Conservation (phyloP, 345 rosid species). For the Angophora floribunda region DNA sequence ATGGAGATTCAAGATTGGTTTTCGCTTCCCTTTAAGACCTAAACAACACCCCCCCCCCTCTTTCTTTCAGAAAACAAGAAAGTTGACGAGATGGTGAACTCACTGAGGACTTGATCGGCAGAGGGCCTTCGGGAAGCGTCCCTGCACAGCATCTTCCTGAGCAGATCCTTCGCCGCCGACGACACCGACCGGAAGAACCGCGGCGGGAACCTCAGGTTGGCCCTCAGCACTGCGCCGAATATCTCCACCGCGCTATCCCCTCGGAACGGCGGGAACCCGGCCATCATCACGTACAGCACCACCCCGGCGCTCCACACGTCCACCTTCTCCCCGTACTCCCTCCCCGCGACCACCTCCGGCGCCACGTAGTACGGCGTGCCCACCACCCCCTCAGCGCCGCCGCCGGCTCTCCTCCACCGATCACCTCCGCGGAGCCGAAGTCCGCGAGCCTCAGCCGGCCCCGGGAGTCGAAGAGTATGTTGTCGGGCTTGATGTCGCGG, state of each 20-base stretch:
- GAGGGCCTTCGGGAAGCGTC: slow-evolving; percentile 51
- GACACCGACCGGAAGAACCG: slow-evolving; percentile 27
- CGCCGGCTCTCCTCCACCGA: slow-evolving; percentile 8
- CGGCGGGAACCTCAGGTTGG: slow-evolving; percentile 43
- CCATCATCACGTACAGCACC: slow-evolving; percentile 55
- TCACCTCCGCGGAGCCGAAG: slow-evolving; percentile 70
- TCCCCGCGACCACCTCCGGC: slow-evolving; percentile 71
- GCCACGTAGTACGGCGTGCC: slow-evolving; percentile 91
- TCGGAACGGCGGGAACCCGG: slow-evolving; percentile 47
- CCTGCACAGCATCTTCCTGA: slow-evolving; percentile 42
- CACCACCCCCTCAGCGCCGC: slow-evolving; percentile 32
- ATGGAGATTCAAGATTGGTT: not conserved
- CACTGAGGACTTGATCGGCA: slow-evolving; percentile 52
- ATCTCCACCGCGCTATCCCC: slow-evolving; percentile 45
- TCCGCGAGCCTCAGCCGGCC: slow-evolving; percentile 44
- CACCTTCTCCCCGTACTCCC: slow-evolving; percentile 60
- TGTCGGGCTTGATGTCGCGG: slow-evolving; percentile 80
- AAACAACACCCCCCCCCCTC: not conserved
- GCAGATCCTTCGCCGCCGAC: slow-evolving; percentile 37
- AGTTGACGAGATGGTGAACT: not conserved
- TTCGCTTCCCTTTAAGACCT: not conserved
- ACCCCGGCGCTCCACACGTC: slow-evolving; percentile 91
- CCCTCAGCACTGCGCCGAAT: slow-evolving; percentile 49
- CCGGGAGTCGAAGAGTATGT: slow-evolving; percentile 38
- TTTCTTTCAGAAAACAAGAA: not conserved